These are phyloP conservation scores for Colletotrichum liriopes DNA, from an alignment of 2,329 filamentous ascomycete genomes.

Conservation along the genomic window DNA sequence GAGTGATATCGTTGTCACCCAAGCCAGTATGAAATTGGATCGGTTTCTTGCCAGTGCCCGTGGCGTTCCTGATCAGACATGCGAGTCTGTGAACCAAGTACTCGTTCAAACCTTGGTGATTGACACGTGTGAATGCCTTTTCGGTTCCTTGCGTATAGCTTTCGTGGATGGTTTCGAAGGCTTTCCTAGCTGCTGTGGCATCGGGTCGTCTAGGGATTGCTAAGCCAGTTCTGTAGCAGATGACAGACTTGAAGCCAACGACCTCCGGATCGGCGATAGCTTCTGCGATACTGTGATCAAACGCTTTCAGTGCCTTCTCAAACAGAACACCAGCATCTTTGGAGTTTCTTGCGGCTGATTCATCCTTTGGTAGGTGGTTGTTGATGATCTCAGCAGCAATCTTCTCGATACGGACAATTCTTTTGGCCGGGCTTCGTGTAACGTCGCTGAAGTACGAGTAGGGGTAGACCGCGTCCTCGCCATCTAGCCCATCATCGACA, in stretches of 20 bases:
- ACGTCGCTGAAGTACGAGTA: constrained; percentile 78
- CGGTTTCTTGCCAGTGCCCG: constrained; percentile 72
- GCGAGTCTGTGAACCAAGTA: constrained; percentile 78
- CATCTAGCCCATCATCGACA: constrained; percentile 81
- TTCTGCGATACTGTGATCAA: constrained; percentile 64
- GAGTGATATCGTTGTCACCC: constrained; percentile 83
- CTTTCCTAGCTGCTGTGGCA: constrained; percentile 57
- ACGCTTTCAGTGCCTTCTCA: constrained; percentile 53
- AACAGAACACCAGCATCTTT: constrained; percentile 51
- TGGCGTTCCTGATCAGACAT: constrained; percentile 66
- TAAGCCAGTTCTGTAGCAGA: constrained; percentile 86
- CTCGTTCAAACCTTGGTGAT: constrained; percentile 78
- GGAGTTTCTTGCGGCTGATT: constrained; percentile 27
- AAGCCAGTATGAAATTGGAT: constrained; percentile 89
- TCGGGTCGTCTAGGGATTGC: constrained; percentile 67
- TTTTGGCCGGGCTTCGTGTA: constrained; percentile 74
- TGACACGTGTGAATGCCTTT: constrained; percentile 66
- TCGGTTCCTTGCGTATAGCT: constrained; percentile 44
- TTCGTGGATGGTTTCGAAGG: constrained; percentile 56
- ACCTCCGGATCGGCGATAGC: constrained; percentile 77
- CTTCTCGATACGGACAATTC: constrained; percentile 84
- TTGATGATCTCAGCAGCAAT: constrained; percentile 76
- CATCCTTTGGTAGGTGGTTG: constrained; percentile 56
- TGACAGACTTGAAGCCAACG: constrained; percentile 85
- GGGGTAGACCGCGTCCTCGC: constrained; percentile 67